phyloP scores from a whole-genome alignment of 2,329 filamentous ascomycete species.

The Alternaria sp. region DNA sequence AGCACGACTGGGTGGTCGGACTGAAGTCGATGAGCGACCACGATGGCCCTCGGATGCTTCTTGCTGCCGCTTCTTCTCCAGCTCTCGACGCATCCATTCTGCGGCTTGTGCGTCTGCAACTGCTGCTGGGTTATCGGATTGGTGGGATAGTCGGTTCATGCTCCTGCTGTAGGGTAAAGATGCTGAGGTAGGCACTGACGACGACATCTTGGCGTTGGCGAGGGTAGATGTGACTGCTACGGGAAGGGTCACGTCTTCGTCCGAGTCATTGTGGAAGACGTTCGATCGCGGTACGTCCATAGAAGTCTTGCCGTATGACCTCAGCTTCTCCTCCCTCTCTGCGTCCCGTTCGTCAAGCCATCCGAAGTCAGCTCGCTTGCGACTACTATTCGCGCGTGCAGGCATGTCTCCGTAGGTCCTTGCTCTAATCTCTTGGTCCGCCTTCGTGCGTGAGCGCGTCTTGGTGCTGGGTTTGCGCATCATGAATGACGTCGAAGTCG shows the following conservation, averaged over 20 bases:
- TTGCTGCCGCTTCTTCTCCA: slow-evolving; percentile 50
- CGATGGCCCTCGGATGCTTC: slow-evolving; percentile 30
- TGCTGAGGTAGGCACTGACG: slow-evolving; percentile 53
- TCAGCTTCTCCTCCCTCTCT: slow-evolving; percentile 30
- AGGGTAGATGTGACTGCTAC: slow-evolving; percentile 53
- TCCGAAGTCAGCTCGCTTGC: slow-evolving; percentile 38
- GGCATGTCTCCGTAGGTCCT: slow-evolving; percentile 25
- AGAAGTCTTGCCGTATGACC: slow-evolving; percentile 27
- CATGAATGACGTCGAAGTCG: slow-evolving; percentile 29
- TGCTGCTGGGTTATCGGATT: slow-evolving; percentile 43
- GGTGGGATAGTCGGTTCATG: slow-evolving; percentile 42
- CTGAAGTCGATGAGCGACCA: slow-evolving; percentile 15
- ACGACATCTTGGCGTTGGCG: slow-evolving; percentile 44
- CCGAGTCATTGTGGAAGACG: slow-evolving; percentile 30
- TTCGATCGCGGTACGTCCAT: slow-evolving; percentile 28
- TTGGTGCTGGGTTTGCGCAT: slow-evolving; percentile 32
- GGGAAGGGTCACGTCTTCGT: slow-evolving; percentile 50
- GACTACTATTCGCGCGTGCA: slow-evolving; percentile 42
- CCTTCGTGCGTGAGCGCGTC: slow-evolving; percentile 33
- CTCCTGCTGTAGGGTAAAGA: slow-evolving; percentile 43
- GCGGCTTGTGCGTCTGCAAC: slow-evolving; percentile 49
- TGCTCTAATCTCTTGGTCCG: slow-evolving; percentile 21
- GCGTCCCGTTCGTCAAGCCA: slow-evolving; percentile 30
- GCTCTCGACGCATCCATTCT: slow-evolving; percentile 54
- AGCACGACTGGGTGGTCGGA: slow-evolving; percentile 43